Conservation (phyloP, 352 stramenopile species). For the Phytophthora vignae region DNA sequence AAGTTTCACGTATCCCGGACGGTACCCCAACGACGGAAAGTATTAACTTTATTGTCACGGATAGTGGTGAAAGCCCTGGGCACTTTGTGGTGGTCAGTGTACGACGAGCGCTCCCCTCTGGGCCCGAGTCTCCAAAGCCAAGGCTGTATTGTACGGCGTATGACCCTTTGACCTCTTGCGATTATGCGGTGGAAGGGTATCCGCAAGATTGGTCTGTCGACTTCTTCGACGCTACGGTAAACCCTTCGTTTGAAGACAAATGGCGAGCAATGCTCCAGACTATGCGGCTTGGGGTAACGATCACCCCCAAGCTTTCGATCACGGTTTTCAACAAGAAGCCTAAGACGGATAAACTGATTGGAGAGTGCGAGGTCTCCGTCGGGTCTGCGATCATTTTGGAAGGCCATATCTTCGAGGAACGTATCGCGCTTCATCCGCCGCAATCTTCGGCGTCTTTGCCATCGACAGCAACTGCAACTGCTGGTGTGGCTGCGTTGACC, state of each 20-base stretch:
- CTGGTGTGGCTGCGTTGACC: conserved; percentile 53
- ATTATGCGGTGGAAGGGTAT: conserved; percentile 79
- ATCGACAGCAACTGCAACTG: conserved; percentile 11
- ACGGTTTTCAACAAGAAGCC: conserved; percentile 77
- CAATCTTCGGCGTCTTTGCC: neutral
- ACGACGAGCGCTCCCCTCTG: conserved; percentile 53
- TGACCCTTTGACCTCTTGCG: conserved; percentile 78
- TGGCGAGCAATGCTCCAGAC: conserved; percentile 60
- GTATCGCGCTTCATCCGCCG: conserved; percentile 55
- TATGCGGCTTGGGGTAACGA: conserved; percentile 62
- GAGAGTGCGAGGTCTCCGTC: conserved; percentile 79
- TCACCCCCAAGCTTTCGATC: conserved; percentile 76
- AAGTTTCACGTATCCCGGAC: conserved; percentile 56
- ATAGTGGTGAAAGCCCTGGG: conserved; percentile 22
- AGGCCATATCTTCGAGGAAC: conserved; percentile 78
- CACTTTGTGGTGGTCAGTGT: conserved; percentile 84
- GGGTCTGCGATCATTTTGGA: conserved; percentile 76
- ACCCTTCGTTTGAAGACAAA: conserved; percentile 57
- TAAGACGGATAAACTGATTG: conserved; percentile 74
- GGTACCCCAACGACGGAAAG: conserved; percentile 39
- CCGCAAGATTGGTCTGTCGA: conserved; percentile 65
- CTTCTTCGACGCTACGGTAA: conserved; percentile 65
- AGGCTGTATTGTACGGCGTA: conserved; percentile 87
- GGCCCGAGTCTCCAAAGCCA: conserved; percentile 17
- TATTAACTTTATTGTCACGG: conserved; percentile 59